Conservation (phyloP, 73 alveolate genomes). For the Urostyla sp. region DNA sequence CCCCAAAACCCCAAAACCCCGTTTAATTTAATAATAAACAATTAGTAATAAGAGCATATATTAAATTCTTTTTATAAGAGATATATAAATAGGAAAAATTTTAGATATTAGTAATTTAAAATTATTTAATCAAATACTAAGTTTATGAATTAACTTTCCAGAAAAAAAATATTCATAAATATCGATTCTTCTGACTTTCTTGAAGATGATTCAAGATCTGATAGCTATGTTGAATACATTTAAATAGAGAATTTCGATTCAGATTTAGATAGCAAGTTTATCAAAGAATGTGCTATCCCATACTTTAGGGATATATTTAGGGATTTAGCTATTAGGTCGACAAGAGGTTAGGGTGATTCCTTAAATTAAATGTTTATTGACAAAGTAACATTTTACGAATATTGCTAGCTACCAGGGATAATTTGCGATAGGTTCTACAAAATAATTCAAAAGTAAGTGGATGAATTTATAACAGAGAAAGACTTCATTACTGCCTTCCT, state of each 20-base stretch:
- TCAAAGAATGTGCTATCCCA: slow-evolving; percentile 47
- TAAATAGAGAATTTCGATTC: slow-evolving; percentile 51
- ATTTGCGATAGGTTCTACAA: background rate
- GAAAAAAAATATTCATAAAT: no score
- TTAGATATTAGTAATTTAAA: no score
- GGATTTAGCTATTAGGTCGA: slow-evolving; percentile 43
- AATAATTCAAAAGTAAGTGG: background rate
- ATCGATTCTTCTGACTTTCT: no score
- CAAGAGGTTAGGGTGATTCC: slow-evolving; percentile 3
- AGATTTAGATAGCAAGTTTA: slow-evolving; percentile 43
- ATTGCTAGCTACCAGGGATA: background rate
- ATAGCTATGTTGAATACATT: slow-evolving; percentile 27
- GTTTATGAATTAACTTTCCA: no score
- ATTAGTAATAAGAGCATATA: no score
- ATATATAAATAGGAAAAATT: no score
- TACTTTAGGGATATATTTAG: slow-evolving; percentile 55
- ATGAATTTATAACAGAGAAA: background rate
- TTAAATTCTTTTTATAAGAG: no score
- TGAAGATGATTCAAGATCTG: no score
- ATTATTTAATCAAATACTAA: no score
- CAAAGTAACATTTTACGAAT: no score
- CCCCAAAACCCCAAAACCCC: no score
- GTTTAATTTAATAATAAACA: no score
- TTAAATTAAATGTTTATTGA: background rate
- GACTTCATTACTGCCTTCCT: background rate